Evolutionary conservation across 2,329 filamentous ascomycete genomes (phyloP).

Genomic region (Orbilia javanica): DNA sequence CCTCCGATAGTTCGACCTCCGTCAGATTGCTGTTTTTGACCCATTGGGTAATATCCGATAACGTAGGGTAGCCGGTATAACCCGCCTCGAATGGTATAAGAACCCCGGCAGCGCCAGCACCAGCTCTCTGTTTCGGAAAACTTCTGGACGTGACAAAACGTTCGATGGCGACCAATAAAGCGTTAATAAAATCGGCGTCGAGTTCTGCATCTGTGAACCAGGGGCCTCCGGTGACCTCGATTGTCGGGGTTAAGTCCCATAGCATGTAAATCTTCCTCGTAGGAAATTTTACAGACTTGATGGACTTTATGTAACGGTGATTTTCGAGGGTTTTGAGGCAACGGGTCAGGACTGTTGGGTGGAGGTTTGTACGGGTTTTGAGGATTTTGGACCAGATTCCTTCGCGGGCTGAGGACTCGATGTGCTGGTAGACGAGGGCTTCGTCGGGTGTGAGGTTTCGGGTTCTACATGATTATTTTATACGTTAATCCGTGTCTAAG

Average conservation of each 20-base stretch:
- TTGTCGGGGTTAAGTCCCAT: constrained; percentile 82
- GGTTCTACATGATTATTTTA: constrained; percentile 48
- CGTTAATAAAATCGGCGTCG: constrained; percentile 87
- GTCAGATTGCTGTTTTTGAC: constrained; percentile 79
- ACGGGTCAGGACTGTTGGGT: constrained; percentile 84
- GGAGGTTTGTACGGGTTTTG: constrained; percentile 81
- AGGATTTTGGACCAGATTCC: constrained; percentile 93
- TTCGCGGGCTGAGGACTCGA: constrained; percentile 85
- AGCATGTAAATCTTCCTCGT: constrained; percentile 98
- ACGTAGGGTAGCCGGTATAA: constrained; percentile 83
- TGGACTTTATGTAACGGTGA: constrained; percentile 84
- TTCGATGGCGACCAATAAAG: constrained; percentile 79
- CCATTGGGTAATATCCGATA: constrained; percentile 79
- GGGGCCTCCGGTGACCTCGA: constrained; percentile 90
- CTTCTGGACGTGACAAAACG: constrained; percentile 79
- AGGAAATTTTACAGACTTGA: constrained; percentile 82
- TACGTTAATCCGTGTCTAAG: not conserved
- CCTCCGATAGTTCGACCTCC: constrained; percentile 67
- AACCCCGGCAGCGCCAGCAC: not conserved
- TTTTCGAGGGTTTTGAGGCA: constrained; percentile 85
- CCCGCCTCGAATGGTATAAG: constrained; percentile 69
- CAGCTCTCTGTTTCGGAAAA: constrained; percentile 69
- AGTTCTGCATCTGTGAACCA: constrained; percentile 95
- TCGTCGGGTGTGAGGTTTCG: constrained; percentile 75
- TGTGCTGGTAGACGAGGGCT: constrained; percentile 85